Conservation (phyloP, 768 basidiomycete species). For the Lentinus tigrinus region DNA sequence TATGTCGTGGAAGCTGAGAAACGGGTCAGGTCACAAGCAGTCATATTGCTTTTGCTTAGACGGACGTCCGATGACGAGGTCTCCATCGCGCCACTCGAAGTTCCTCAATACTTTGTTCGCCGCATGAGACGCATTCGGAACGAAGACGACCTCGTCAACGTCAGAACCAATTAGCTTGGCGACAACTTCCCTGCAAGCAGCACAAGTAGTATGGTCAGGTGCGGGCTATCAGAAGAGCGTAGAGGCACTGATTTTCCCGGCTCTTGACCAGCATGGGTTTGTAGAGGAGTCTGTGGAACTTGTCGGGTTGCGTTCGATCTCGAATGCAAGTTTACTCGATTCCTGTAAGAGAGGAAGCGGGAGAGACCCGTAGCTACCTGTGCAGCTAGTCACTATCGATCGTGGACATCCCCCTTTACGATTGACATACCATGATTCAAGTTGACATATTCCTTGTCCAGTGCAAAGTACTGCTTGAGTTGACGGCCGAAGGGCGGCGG, state of each 20-base stretch:
- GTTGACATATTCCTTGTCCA: conserved; percentile 60
- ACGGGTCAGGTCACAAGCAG: not conserved
- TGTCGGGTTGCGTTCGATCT: conserved; percentile 22
- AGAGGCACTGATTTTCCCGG: conserved; percentile 8
- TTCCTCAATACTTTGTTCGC: conserved; percentile 68
- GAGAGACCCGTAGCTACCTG: conserved; percentile 21
- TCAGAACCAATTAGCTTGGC: conserved; percentile 50
- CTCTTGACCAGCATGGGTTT: conserved; percentile 11
- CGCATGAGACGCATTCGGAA: conserved; percentile 62
- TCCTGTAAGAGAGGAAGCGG: conserved; percentile 20
- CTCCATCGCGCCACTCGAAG: conserved; percentile 63
- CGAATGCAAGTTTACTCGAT: not conserved
- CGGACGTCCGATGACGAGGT: conserved; percentile 52
- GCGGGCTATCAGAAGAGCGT: not conserved
- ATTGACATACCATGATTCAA: conserved; percentile 57
- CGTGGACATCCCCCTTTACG: conserved; percentile 6
- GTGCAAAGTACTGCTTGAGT: conserved; percentile 51
- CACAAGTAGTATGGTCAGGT: conserved; percentile 22
- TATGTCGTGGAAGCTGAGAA: conserved; percentile 48
- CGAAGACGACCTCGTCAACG: conserved; percentile 56
- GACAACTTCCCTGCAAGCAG: conserved; percentile 43
- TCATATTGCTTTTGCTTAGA: not conserved
- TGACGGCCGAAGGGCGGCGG: conserved; percentile 56
- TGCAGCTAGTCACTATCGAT: no score
- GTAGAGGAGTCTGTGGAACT: conserved; percentile 15